Conservation (phyloP, 2,329 filamentous ascomycete genomes). For the Drechslerella stenobrocha region DNA sequence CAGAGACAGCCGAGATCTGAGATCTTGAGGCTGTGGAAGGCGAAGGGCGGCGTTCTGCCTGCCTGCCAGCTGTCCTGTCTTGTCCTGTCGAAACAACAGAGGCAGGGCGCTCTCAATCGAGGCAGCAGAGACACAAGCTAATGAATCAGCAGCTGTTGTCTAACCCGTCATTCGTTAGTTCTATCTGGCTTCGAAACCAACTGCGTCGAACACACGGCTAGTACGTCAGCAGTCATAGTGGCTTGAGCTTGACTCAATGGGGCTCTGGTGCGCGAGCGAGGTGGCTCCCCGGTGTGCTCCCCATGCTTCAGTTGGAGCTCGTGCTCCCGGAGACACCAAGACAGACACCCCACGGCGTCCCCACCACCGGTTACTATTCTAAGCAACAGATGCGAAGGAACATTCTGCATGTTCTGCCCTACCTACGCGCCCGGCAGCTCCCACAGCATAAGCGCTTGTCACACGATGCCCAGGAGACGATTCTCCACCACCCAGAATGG, state of each 20-base stretch:
- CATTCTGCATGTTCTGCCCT: conserved; percentile 44
- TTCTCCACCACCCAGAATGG: background rate
- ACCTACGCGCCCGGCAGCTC: conserved; percentile 47
- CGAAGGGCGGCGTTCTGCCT: no score
- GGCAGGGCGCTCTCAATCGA: conserved; percentile 18
- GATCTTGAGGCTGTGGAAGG: conserved; percentile 5
- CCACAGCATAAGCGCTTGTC: conserved; percentile 46
- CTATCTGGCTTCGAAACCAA: background rate
- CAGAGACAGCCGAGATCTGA: background rate
- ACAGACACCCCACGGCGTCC: conserved; percentile 23
- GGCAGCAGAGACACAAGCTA: conserved; percentile 30
- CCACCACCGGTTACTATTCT: conserved; percentile 37
- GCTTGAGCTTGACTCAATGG: no score
- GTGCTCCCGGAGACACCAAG: conserved; percentile 1
- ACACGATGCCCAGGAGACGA: conserved; percentile 24
- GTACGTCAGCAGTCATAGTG: no score
- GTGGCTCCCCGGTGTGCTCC: conserved; percentile 5
- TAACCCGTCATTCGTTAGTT: background rate
- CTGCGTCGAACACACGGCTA: no score
- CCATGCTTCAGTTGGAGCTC: conserved; percentile 16
- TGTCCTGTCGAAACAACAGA: no score
- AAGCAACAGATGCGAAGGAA: conserved; percentile 41
- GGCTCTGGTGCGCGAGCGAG: background rate
- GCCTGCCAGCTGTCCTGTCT: no score
- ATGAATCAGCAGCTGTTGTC: background rate